Evolutionary conservation across 2,329 filamentous ascomycete species (phyloP).

Genomic region (Pyrenophora tritici-repentis): DNA sequence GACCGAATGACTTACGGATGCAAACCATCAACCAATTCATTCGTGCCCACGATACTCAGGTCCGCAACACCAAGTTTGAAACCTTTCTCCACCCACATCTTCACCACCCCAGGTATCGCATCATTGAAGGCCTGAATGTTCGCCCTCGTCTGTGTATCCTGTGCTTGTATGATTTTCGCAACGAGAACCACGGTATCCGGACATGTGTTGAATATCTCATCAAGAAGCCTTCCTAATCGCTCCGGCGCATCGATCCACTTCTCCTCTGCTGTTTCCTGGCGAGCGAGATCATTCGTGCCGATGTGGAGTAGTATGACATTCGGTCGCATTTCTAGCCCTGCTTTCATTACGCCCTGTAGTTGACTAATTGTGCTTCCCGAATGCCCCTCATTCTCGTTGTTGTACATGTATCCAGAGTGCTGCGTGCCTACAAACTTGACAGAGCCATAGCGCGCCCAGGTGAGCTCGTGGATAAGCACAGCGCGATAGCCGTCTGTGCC

Average conservation of each 20-base stretch:
- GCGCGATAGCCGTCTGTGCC: constrained; percentile 49
- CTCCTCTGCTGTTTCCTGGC: constrained; percentile 15
- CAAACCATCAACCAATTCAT: constrained; percentile 32
- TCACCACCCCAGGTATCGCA: constrained; percentile 28
- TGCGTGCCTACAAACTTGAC: constrained; percentile 42
- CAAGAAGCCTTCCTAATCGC: constrained; percentile 41
- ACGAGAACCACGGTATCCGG: constrained; percentile 46
- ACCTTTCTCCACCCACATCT: constrained; percentile 21
- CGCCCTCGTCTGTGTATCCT: constrained; percentile 15
- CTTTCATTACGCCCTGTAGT: constrained; percentile 23
- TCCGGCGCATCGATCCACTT: constrained; percentile 34
- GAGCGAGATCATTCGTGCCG: constrained; percentile 32
- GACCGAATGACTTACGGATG: constrained; percentile 30
- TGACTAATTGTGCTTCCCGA: constrained; percentile 38
- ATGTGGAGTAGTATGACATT: constrained; percentile 33
- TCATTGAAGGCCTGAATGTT: constrained; percentile 31
- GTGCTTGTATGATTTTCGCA: constrained; percentile 41
- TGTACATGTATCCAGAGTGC: constrained; percentile 37
- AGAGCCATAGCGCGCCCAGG: constrained; percentile 18
- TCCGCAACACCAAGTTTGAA: constrained; percentile 36
- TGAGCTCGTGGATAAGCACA: constrained; percentile 31
- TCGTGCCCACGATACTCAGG: constrained; percentile 18
- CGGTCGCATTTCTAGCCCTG: constrained; percentile 20
- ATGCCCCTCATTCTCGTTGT: constrained; percentile 44
- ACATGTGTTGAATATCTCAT: constrained; percentile 34